A percentile compares a stretch with the other conserved stretches of the same genome.
These are phyloP conservation scores for Cruciata laevipes DNA, from an alignment of 257 asterid genomes.

Conservation along the genomic window DNA sequence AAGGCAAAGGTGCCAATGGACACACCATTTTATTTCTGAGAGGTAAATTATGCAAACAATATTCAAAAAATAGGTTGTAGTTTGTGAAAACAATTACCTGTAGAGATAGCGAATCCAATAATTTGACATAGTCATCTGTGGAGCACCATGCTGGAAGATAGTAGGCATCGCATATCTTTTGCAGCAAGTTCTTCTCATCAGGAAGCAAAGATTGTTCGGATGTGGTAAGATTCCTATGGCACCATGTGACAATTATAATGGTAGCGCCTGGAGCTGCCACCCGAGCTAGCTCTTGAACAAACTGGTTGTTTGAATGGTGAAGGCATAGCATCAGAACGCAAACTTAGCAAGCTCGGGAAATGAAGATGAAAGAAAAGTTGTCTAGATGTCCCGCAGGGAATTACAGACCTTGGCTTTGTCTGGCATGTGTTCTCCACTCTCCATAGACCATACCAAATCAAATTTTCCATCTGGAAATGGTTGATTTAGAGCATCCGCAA, in stretches of 20 bases:
- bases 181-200: conserved; percentile 53
- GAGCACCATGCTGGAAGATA: conserved; percentile 97
- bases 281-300: conserved; percentile 79
- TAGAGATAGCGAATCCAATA: conserved; percentile 63
- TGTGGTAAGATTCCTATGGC: conserved; percentile 88
- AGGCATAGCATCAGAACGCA: conserved; percentile 1
- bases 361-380: not conserved
- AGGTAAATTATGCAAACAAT: not conserved
- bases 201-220: conserved; percentile 51
- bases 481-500: conserved; percentile 91
- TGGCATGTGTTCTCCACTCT: conserved; percentile 99
- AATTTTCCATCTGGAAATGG: conserved; percentile 84
- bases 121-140: conserved; percentile 63
- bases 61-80: not conserved
- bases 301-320: conserved; percentile 31
- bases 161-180: conserved; percentile 65
- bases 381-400: not conserved
- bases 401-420: conserved; percentile 69
- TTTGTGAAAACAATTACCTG: conserved; percentile 39
- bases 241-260: conserved; percentile 93
- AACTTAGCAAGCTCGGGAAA: not conserved
- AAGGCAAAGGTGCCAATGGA: not conserved
- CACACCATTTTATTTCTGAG: not conserved
- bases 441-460: conserved; percentile 98
- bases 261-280: conserved; percentile 95